A percentile compares a stretch with the other conserved stretches of the same genome.
These are phyloP conservation scores for Penicillium crustosum DNA, from an alignment of 2,329 filamentous ascomycete genomes.

Conservation along the genomic window DNA sequence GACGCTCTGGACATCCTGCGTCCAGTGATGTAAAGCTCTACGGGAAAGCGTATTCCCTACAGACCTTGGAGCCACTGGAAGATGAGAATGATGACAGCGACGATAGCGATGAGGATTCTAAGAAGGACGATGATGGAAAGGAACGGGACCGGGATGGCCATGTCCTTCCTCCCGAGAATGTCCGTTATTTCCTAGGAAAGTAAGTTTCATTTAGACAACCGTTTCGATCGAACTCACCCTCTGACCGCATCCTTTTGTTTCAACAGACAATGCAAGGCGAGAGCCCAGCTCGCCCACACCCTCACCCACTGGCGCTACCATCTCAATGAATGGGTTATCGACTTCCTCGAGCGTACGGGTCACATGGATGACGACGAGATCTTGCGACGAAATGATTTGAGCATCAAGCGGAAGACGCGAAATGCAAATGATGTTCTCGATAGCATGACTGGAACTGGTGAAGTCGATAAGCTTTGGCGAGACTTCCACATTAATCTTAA, in stretches of 20 bases:
- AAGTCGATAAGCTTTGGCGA: conserved; percentile 62
- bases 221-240: neutral
- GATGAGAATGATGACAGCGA: conserved; percentile 49
- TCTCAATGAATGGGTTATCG: conserved; percentile 70
- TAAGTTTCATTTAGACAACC: conserved; percentile 22
- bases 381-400: conserved; percentile 61
- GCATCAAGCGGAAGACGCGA: conserved; percentile 57
- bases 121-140: conserved; percentile 34
- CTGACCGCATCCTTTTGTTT: neutral
- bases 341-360: conserved; percentile 59
- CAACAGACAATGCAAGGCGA: conserved; percentile 56
- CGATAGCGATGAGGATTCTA: conserved; percentile 30
- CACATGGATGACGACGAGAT: conserved; percentile 60
- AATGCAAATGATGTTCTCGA: conserved; percentile 65
- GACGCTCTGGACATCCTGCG: conserved; percentile 66
- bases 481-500: conserved; percentile 66
- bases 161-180: conserved; percentile 45
- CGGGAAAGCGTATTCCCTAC: conserved; percentile 65
- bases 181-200: conserved; percentile 56
- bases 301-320: conserved; percentile 74
- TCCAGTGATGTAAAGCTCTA: conserved; percentile 63
- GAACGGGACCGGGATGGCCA: conserved; percentile 48
- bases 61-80: conserved; percentile 64
- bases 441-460: conserved; percentile 59
- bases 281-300: conserved; percentile 68